Percentiles rank a stretch among this genome's conserved stretches.
Conservation (phyloP, 257 asterid species). For the Solanum infundibuliforme region DNA sequence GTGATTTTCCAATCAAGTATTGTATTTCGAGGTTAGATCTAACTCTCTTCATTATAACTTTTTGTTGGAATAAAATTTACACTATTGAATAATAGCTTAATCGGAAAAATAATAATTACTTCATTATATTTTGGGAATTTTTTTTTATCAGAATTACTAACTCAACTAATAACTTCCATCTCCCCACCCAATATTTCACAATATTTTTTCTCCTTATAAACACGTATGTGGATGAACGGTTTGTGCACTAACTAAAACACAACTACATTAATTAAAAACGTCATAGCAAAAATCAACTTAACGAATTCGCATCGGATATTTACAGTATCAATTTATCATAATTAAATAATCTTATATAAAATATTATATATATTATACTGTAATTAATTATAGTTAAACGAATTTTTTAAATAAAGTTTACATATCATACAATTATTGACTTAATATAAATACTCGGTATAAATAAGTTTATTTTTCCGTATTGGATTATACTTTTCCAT, state of each 20-base stretch:
- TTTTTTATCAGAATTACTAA: background rate
- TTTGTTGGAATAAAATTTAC: too few relatives aligned
- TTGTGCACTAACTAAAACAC: background rate
- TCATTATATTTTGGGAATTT: background rate
- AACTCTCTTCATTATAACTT: background rate
- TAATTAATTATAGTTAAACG: background rate
- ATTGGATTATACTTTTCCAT: conserved; percentile 11
- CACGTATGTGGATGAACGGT: background rate
- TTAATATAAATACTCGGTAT: background rate
- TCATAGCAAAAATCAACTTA: background rate
- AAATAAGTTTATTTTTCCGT: background rate
- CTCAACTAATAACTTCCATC: background rate
- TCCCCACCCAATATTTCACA: background rate
- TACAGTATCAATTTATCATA: background rate
- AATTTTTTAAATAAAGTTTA: too few relatives aligned
- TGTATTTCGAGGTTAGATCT: too few relatives aligned
- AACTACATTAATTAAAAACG: background rate
- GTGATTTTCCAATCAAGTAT: too few relatives aligned
- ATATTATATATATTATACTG: background rate
- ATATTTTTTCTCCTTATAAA: background rate
- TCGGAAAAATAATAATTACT: background rate
- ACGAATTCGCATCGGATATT: background rate
- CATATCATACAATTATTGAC: background rate
- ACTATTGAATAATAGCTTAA: too few relatives aligned
- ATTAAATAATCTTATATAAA: background rate